Conservation (phyloP, 768 basidiomycete genomes). For the Boletus eberwhitei region DNA sequence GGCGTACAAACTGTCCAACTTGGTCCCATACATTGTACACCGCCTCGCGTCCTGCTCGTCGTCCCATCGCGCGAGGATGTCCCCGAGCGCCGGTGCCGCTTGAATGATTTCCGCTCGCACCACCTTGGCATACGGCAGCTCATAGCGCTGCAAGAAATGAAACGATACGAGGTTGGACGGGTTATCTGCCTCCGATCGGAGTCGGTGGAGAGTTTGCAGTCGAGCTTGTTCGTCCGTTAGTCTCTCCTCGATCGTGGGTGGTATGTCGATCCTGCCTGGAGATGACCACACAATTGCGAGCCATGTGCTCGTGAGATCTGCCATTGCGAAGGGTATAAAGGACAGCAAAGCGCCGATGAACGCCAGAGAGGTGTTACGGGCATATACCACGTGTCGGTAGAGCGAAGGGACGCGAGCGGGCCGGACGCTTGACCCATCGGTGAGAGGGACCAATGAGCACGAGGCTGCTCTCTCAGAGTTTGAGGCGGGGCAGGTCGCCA, state of each 20-base stretch:
- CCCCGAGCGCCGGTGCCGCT: constrained; percentile 14
- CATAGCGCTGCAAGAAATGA: constrained; percentile 21
- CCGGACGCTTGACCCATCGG: constrained; percentile 18
- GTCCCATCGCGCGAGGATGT: constrained; percentile 25
- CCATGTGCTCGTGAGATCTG: constrained; percentile 50
- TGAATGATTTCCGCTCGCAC: constrained; percentile 13
- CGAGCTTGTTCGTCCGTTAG: constrained; percentile 39
- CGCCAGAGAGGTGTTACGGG: constrained; percentile 43
- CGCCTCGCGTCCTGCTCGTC: constrained; percentile 25
- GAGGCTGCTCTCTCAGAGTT: background rate
- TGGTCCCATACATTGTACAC: constrained; percentile 26
- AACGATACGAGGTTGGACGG: constrained; percentile 27
- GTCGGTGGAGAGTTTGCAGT: constrained; percentile 24
- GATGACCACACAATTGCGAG: constrained; percentile 41
- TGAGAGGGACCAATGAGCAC: constrained; percentile 26
- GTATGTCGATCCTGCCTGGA: constrained; percentile 28
- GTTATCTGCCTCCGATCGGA: constrained; percentile 19
- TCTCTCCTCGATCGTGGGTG: constrained; percentile 31
- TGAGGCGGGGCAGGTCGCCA: background rate
- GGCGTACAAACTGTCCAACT: constrained; percentile 26
- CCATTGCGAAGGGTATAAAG: constrained; percentile 47
- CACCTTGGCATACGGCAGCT: constrained; percentile 23
- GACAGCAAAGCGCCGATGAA: constrained; percentile 43
- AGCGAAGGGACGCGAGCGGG: constrained; percentile 43
- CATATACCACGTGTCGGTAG: constrained; percentile 45